Percentiles rank a stretch among this genome's conserved stretches.
Conservation (phyloP, 169 alveolate genomes). For the Pseudocohnilembus persalinus region DNA sequence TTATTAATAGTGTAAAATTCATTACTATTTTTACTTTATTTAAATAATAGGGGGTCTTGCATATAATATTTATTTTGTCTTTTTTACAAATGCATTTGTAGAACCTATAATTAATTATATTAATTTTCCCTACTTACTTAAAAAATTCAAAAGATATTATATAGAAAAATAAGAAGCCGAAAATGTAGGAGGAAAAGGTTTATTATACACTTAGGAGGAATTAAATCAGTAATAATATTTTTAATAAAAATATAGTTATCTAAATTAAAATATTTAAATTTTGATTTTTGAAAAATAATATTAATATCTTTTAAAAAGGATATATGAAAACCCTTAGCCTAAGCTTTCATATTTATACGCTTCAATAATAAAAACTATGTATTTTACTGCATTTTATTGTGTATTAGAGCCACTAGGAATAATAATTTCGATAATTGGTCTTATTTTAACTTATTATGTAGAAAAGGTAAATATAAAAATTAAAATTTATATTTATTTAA, state of each 20-base stretch:
- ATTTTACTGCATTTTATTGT: not conserved
- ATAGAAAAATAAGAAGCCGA: not conserved
- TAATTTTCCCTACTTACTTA: not conserved
- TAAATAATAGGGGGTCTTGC: not conserved
- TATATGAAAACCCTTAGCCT: not conserved
- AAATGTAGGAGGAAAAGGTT: not conserved
- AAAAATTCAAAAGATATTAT: not conserved
- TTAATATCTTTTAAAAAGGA: not conserved
- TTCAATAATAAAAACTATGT: not conserved
- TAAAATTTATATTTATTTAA: too few species aligned
- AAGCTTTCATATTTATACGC: not conserved
- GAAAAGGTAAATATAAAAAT: not conserved
- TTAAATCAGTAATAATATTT: not conserved
- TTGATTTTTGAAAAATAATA: too few species aligned
- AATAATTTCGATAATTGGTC: not conserved
- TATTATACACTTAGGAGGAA: not conserved
- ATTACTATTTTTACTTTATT: too few species aligned
- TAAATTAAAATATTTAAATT: too few species aligned
- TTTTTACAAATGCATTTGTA: not conserved
- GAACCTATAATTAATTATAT: not conserved
- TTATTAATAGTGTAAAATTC: too few species aligned
- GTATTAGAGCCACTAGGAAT: not conserved
- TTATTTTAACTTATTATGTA: not conserved
- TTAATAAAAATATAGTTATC: too few species aligned
- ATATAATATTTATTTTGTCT: not conserved